Percentiles rank a stretch among this genome's conserved stretches.
These are phyloP conservation scores for Lyophyllum semitale DNA, from an alignment of 768 basidiomycete genomes.

Conservation along the genomic window DNA sequence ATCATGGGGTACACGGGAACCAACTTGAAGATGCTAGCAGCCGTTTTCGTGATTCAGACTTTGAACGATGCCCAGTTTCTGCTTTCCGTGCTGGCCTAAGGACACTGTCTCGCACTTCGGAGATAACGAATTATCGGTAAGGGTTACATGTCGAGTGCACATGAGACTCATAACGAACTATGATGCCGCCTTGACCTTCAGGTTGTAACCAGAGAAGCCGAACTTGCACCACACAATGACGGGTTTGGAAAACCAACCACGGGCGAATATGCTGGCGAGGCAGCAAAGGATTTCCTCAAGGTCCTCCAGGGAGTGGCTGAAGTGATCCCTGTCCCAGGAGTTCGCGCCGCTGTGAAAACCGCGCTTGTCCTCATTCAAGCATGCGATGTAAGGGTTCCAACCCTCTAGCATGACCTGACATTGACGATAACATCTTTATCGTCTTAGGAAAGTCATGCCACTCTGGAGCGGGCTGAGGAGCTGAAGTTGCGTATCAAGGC, in stretches of 20 bases:
- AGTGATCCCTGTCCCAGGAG: slow-evolving; percentile 6
- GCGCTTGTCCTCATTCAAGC: slow-evolving; percentile 6
- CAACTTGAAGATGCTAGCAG: too few species aligned
- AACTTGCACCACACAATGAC: neutral
- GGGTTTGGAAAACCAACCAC: neutral
- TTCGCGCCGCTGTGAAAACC: neutral
- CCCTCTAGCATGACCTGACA: too few species aligned
- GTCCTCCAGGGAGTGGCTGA: slow-evolving; percentile 6
- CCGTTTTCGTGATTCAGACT: too few species aligned
- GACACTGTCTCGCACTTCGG: neutral
- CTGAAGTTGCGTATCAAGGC: slow-evolving; percentile 9
- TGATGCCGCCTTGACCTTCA: neutral
- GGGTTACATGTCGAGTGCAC: too few species aligned
- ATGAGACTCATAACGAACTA: neutral
- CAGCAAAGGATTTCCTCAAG: slow-evolving; percentile 5
- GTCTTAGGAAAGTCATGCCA: slow-evolving; percentile 2
- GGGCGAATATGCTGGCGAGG: slow-evolving; percentile 7
- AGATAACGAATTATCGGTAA: neutral
- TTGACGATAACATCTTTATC: neutral
- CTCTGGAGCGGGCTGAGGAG: slow-evolving; percentile 8
- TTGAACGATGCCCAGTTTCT: neutral
- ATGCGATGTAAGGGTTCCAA: slow-evolving; percentile 7
- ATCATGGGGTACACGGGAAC: too few species aligned
- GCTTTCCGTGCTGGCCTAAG: neutral
- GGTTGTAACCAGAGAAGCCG: too few species aligned